Conservation (phyloP, 805 yeast species). For the Kluyveromyces aestuarii region DNA sequence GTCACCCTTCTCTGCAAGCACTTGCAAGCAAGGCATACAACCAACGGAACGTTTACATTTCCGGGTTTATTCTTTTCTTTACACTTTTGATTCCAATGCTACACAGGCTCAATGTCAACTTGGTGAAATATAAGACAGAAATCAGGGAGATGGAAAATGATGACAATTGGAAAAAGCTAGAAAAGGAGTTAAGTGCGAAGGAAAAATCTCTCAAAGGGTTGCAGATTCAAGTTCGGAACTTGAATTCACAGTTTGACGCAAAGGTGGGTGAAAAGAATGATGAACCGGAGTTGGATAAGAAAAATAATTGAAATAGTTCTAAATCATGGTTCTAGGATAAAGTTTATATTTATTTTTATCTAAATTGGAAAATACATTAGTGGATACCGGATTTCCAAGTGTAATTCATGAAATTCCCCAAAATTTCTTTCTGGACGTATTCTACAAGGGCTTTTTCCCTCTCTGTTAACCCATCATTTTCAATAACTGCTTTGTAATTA, state of each 20-base stretch:
- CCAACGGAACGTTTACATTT: constrained; percentile 53
- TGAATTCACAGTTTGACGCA: constrained; percentile 40
- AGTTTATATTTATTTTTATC: too few relatives aligned
- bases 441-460: constrained; percentile 37
- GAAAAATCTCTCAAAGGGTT: constrained; percentile 38
- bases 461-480: constrained; percentile 26
- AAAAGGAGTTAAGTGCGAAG: constrained; percentile 31
- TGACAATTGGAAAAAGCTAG: constrained; percentile 22
- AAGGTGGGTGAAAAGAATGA: constrained; percentile 2
- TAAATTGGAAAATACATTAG: too few relatives aligned
- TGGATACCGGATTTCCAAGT: constrained; percentile 52
- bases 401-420: constrained; percentile 52
- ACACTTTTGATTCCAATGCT: constrained; percentile 47
- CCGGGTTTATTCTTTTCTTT: constrained; percentile 54
- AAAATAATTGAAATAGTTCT: neutral
- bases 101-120: constrained; percentile 41
- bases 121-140: constrained; percentile 39
- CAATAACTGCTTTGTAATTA: constrained; percentile 42
- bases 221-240: constrained; percentile 41
- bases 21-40: constrained; percentile 53
- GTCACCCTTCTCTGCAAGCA: constrained; percentile 32
- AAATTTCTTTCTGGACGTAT: constrained; percentile 33
- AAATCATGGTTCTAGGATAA: too few relatives aligned
- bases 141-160: constrained; percentile 13
- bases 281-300: constrained; percentile 15